Base-by-base conservation (phyloP, 176 grass and related monocot species). In the Secale cereale region DNA sequence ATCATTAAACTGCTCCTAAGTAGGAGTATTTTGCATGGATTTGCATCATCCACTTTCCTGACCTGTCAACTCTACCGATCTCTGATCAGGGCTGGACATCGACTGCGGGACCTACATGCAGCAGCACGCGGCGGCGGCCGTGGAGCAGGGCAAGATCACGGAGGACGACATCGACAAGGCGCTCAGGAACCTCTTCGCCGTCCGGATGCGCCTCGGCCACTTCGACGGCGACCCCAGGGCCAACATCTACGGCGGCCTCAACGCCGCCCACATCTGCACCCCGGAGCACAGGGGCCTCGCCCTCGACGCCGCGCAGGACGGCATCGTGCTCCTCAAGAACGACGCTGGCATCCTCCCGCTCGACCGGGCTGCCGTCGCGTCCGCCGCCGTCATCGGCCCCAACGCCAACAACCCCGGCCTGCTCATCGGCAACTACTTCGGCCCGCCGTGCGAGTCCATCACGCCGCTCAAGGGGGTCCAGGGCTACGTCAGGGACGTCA, bases 261-360 rank as follows among this genome's bases (percentile, higher is more conserved):
- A 70, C 10, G 81, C 85, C 2, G 20, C 52, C 2, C 20, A 97
- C 22, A 81, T 97, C 10, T 94, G 95, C 75, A 65, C 90, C 4
- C 10, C 76, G 0, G 90, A 85, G 3, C 92, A 97, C 82, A 87
- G 87, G 72, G 45, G 22, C 28, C 74, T 97, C 4, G 95, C 95
- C 15, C 79, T 92, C 12, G 89, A 97, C 48, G 95, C 95, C 2
- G 92, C 92, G 13, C 61, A 79, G 26, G 86, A 97, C 70, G 95
- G 95, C 88, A 92, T 92, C 15, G 95, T 97, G 17, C 81, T 97
- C 10, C 85, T 97, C 69, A 92, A 97, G 89, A 94, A 97, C 86
- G 22, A 39, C 22, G 25, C 37, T 0, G 60, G 50, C 30, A 8
- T 61, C n/a, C 90, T 97, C 30, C 92, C 92, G 4, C 84, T 97